A percentile compares a stretch with the other conserved stretches of the same genome.
These are phyloP conservation scores for Didymella keratinophila DNA, from an alignment of 2,329 filamentous ascomycete species.

Conservation along the genomic window DNA sequence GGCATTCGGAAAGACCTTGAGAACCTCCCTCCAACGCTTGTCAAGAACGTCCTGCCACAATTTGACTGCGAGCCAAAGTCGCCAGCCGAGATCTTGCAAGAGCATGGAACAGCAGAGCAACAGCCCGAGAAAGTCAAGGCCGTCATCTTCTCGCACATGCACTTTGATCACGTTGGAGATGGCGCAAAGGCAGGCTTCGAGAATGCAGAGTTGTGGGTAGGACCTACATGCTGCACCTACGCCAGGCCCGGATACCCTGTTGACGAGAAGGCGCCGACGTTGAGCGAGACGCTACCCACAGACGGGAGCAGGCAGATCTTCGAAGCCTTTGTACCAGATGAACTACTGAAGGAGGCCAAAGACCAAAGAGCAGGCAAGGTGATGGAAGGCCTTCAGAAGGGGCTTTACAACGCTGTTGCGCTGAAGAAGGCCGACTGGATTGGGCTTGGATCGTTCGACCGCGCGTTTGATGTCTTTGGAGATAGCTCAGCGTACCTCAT, in stretches of 20 bases:
- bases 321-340: constrained; percentile 41
- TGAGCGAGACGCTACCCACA: constrained; percentile 53
- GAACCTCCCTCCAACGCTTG: constrained; percentile 50
- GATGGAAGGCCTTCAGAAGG: constrained; percentile 30
- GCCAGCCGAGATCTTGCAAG: constrained; percentile 38
- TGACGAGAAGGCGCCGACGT: constrained; percentile 39
- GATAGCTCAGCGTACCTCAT: constrained; percentile 60
- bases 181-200: constrained; percentile 48
- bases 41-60: constrained; percentile 53
- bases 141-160: constrained; percentile 51
- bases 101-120: constrained; percentile 38
- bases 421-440: constrained; percentile 47
- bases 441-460: constrained; percentile 52
- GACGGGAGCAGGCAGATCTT: constrained; percentile 55
- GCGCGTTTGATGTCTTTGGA: constrained; percentile 57
- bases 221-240: constrained; percentile 45
- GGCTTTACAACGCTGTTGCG: constrained; percentile 40
- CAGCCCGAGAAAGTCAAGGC: constrained; percentile 52
- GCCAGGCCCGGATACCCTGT: constrained; percentile 43
- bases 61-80: constrained; percentile 47
- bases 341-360: constrained; percentile 31
- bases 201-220: constrained; percentile 51
- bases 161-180: constrained; percentile 54
- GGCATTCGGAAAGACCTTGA: constrained; percentile 59
- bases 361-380: constrained; percentile 41